Evolutionary conservation across 257 asterid genomes (phyloP).

Genomic region (Cynanchum wilfordii): DNA sequence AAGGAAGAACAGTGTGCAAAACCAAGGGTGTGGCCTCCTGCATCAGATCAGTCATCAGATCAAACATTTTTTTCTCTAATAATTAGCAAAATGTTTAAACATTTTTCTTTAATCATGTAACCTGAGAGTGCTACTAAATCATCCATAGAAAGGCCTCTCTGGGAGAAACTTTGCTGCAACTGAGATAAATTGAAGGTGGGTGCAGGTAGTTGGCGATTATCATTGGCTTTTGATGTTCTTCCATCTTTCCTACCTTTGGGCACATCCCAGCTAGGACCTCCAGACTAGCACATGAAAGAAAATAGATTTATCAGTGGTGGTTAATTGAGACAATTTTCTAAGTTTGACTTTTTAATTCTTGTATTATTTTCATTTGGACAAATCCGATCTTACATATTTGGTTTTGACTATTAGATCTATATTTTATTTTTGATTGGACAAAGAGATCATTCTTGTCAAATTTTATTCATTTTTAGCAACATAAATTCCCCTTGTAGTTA

Average conservation of each 20-base stretch:
- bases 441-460: no score
- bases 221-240: constrained; percentile 56
- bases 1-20: constrained; percentile 86
- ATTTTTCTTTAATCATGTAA: neutral
- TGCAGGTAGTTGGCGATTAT: constrained; percentile 53
- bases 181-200: constrained; percentile 76
- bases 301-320: neutral
- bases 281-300: constrained; percentile 37
- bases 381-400: no score
- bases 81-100: no score
- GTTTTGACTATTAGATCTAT: no score
- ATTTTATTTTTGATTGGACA: no score
- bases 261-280: constrained; percentile 80
- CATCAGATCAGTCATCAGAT: neutral
- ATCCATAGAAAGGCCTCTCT: constrained; percentile 67
- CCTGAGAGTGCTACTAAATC: constrained; percentile 83
- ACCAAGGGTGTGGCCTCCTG: constrained; percentile 92
- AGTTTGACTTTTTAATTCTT: no score
- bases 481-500: no score
- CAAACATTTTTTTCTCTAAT: neutral
- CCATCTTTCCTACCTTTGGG: constrained; percentile 86
- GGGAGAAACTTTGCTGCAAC: constrained; percentile 64
- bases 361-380: no score
- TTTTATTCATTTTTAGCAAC: no score
- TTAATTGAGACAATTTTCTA: no score